A percentile compares a stretch with the other conserved stretches of the same genome.
phyloP scores from a whole-genome alignment of 768 basidiomycete species.

The Pholiota conissans region DNA sequence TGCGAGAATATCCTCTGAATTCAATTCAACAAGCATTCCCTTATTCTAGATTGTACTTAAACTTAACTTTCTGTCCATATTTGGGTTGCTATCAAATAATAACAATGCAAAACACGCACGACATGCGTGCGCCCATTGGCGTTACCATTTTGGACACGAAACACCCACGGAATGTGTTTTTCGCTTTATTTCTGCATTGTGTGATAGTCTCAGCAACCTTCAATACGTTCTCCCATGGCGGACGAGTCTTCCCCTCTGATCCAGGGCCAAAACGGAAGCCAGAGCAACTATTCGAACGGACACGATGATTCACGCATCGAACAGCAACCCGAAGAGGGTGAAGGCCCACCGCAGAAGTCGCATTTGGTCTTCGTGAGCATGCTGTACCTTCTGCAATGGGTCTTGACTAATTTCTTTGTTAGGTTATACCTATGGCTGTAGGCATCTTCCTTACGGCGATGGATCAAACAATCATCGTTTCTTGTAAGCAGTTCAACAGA shows the following conservation, averaged over 20 bases:
- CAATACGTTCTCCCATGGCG: background rate
- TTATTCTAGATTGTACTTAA: too few relatives aligned
- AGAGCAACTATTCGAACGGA: background rate
- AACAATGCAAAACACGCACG: too few relatives aligned
- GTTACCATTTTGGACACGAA: too few relatives aligned
- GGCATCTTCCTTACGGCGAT: slow-evolving; percentile 48
- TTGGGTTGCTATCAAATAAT: too few relatives aligned
- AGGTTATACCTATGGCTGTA: slow-evolving; percentile 49
- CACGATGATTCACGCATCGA: background rate
- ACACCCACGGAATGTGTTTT: background rate
- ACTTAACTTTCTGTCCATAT: too few relatives aligned
- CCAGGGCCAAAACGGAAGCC: background rate
- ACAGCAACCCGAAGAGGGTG: background rate
- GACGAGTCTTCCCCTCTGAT: slow-evolving; percentile 1
- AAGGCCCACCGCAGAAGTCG: background rate
- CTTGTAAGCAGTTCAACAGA: slow-evolving; percentile 31
- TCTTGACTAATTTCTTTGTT: too few relatives aligned
- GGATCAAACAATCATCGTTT: slow-evolving; percentile 51
- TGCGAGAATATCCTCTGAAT: too few relatives aligned
- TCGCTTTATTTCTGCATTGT: too few relatives aligned
- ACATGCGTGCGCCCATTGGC: too few relatives aligned
- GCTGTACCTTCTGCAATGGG: background rate
- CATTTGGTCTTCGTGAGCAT: slow-evolving; percentile 1
- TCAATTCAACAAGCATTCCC: too few relatives aligned
- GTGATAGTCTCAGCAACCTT: background rate